Percentiles rank a stretch among this genome's conserved stretches.
phyloP scores from a whole-genome alignment of 2,329 filamentous ascomycete genomes.

The Sporothrix protearum region DNA sequence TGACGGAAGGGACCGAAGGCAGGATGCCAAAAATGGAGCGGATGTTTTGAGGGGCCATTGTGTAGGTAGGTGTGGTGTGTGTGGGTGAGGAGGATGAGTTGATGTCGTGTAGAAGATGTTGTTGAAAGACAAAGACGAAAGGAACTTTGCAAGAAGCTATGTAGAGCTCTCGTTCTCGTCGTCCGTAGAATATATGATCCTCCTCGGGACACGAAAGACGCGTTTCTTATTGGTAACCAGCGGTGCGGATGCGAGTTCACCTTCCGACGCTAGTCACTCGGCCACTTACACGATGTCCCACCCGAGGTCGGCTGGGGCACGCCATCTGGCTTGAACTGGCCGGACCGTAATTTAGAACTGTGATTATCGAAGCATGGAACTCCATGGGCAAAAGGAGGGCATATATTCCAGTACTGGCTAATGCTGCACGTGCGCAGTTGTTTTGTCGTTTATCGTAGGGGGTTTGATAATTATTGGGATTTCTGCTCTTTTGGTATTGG shows the following conservation, averaged over 20 bases:
- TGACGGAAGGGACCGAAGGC: not conserved
- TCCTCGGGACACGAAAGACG: not conserved
- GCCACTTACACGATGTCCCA: not conserved
- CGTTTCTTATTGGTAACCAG: not conserved
- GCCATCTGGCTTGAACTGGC: not conserved
- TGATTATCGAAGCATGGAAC: too few relatives aligned
- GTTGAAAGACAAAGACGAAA: not conserved
- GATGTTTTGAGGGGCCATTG: constrained; percentile 19
- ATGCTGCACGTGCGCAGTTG: too few relatives aligned
- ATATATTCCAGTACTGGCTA: too few relatives aligned
- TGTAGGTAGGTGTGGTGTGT: not conserved
- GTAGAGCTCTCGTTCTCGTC: not conserved
- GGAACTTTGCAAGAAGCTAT: not conserved
- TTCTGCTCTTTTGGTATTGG: too few relatives aligned
- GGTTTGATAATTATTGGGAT: too few relatives aligned
- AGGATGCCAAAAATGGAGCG: constrained; percentile 22
- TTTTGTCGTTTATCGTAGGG: too few relatives aligned
- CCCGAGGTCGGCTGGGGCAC: not conserved
- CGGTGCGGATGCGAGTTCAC: not conserved
- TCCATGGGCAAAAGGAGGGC: too few relatives aligned
- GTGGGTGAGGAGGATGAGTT: not conserved
- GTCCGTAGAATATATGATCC: not conserved
- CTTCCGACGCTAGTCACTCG: too few relatives aligned
- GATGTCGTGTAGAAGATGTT: not conserved
- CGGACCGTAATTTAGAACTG: not conserved